A percentile compares a stretch with the other conserved stretches of the same genome.
Conservation (phyloP, 2,329 filamentous ascomycete species). For the Fusarium agapanthi region DNA sequence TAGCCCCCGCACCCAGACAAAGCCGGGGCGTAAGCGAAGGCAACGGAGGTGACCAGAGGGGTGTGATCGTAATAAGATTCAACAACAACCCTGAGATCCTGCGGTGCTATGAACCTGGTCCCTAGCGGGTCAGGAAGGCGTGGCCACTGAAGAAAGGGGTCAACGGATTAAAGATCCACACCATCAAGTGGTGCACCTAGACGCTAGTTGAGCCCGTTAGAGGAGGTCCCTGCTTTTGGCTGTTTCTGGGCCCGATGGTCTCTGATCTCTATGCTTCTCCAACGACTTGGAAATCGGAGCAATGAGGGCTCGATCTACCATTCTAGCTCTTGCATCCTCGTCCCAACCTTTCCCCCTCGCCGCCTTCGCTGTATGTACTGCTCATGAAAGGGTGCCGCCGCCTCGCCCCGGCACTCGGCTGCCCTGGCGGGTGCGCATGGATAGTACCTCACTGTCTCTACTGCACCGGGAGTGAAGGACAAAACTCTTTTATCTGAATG, state of each 20-base stretch:
- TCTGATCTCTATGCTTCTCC: conserved; percentile 43
- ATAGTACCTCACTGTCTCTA: neutral
- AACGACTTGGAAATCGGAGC: conserved; percentile 46
- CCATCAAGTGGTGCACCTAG: neutral
- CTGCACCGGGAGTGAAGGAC: neutral
- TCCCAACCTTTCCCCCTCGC: conserved; percentile 20
- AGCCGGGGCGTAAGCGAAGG: conserved; percentile 4
- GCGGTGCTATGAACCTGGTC: neutral
- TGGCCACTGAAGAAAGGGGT: neutral
- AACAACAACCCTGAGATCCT: neutral
- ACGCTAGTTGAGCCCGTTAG: conserved; percentile 28
- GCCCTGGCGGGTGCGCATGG: conserved; percentile 20
- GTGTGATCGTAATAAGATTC: neutral
- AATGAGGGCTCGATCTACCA: conserved; percentile 46
- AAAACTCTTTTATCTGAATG: conserved; percentile 32
- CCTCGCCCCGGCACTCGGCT: conserved; percentile 28
- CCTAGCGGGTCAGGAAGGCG: neutral
- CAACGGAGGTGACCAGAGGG: neutral
- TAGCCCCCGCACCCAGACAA: conserved; percentile 23
- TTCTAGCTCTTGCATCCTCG: conserved; percentile 33
- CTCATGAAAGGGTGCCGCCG: conserved; percentile 3
- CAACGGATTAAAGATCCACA: neutral
- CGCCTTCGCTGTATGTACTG: conserved; percentile 14
- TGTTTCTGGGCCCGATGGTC: conserved; percentile 38
- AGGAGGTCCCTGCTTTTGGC: conserved; percentile 40